Evolutionary conservation across 2,329 filamentous ascomycete species (phyloP), one percentile per base, ranked within the genome.

Genomic region (Penicillium sp.): DNA sequence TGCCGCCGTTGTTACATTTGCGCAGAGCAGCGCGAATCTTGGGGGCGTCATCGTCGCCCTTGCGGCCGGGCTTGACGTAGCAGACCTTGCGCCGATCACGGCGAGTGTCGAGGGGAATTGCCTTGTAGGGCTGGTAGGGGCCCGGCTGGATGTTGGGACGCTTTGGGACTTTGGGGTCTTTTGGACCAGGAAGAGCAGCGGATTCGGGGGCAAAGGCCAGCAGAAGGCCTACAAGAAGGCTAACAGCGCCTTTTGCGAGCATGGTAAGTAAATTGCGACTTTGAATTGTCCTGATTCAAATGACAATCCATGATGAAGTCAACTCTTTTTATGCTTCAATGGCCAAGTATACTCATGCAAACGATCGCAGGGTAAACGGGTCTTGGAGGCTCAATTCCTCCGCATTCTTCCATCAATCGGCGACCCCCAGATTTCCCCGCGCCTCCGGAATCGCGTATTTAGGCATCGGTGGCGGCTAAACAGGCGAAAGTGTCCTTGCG

Each of bases 1-100:
- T 85, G 6, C 88, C 88, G 8, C 87, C 87, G 63, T 87, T 76
- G 68, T 90, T 90, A 75, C 88, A 90, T 61, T 80, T 69, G 51
- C 86, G 76, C 58, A 89, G 75, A 0, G 86, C 86, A 1, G 78
- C 72, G 5, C 88, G 66, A 51, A 90, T 84, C 3, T 21, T 30
- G 2, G 13, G 15, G 13, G 19, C 57, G 9, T 52, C 57, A 23
- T 60, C 50, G 29, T 15, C 19, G 1, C 23, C 29, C 5, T 46
- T 49, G 17, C 7, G 51, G 19, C 53, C 19, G 3, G 57, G 44
- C 31, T 53, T 35, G 19, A 60, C 57, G 9, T 41, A 9, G 44
- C 57, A 60, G 5, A 60, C 44, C 31, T 60, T 54, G 44, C 35
- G 53, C 2, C 41, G 19, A 30, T 56, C 47, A 9, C 53, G 53